Evolutionary conservation across 164 flowering plant genomes (phyloP), one percentile per base, ranked within the genome.

Genomic region (Taxillus chinensis): DNA sequence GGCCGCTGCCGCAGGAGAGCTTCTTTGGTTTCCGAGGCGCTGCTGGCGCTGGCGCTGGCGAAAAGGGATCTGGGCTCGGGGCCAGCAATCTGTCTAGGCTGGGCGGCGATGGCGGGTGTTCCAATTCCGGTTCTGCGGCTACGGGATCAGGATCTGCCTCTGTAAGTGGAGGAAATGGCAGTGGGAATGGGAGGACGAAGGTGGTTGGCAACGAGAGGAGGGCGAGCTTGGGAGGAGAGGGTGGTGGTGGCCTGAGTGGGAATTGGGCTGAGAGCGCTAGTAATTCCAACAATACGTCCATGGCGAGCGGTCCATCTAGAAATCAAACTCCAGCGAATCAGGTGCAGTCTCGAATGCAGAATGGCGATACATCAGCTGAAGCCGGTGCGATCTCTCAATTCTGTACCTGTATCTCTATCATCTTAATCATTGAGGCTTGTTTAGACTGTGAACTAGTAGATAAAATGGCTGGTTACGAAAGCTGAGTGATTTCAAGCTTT

Each of bases 1-100:
- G 96, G 69, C 99, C 99, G 17, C 61, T 95, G 77, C 96, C 93
- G 13, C 96, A 89, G 82, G 97, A 91, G 82, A 89, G 90, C 68
- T 89, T 91, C 71, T 87, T 82, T 16, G 83, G 82, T 39, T 81
- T 76, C 38, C 67, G 85, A 7, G 41, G 51, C 13, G 0, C 4
- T 4, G 27, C 27, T 27, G 27, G 11, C 3, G 15, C 12, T 53
- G 56, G 17, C 39, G 45, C 45, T 3, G 77, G 75, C 0, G 85
- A 83, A 3, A 84, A 79, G 62, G 80, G 81, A 5, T 57, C 70
- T 17, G 74, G 66, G n/a, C 62, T 83, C 52, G 90, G 86, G 9
- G 69, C 84, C 3, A 89, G 97, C 62, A 88, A 86, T 62, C 68
- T 91, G 14, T 91, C 97, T 1, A 81, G 75, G 71, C 64, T 68